These are phyloP conservation scores for Tuber microsphaerosporum DNA, from an alignment of 495 filamentous ascomycete species.

Conservation along the genomic window DNA sequence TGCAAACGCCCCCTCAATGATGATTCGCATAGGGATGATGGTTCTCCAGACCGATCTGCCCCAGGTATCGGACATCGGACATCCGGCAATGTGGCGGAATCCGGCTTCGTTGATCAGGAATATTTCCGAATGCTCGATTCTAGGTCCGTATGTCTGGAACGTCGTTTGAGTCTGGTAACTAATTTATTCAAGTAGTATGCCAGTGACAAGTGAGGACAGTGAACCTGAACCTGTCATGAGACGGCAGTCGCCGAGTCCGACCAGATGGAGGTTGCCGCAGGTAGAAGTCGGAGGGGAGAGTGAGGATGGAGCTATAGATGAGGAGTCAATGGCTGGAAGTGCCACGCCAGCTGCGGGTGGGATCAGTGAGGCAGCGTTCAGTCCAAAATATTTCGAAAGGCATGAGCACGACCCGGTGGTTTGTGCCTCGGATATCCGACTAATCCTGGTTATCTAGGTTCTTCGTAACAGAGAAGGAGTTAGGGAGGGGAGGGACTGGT, in stretches of 20 bases:
- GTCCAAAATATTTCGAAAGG: conserved; percentile 77
- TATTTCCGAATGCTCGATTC: conserved; percentile 89
- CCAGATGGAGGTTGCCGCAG: conserved; percentile 26
- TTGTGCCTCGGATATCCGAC: background rate
- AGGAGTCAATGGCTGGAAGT: conserved; percentile 36
- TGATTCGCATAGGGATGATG: conserved; percentile 48
- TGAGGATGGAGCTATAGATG: conserved; percentile 40
- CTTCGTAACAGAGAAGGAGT: conserved; percentile 76
- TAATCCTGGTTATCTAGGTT: conserved; percentile 46
- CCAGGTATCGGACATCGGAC: conserved; percentile 35
- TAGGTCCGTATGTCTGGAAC: conserved; percentile 41
- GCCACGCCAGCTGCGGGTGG: conserved; percentile 42
- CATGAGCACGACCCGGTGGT: background rate
- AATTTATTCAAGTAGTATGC: conserved; percentile 3
- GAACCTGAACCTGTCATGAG: conserved; percentile 42
- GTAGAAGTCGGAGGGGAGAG: conserved; percentile 29
- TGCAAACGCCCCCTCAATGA: conserved; percentile 72
- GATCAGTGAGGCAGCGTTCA: conserved; percentile 80
- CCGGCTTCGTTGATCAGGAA: conserved; percentile 73
- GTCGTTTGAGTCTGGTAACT: conserved; percentile 27
- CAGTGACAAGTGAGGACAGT: conserved; percentile 4
- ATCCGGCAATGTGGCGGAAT: conserved; percentile 41
- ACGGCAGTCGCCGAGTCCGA: conserved; percentile 48
- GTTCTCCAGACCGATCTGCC: conserved; percentile 44
- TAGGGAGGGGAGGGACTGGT: conserved; percentile 87